Conservation (phyloP, 768 basidiomycete species). For the Steccherinum ochraceum region DNA sequence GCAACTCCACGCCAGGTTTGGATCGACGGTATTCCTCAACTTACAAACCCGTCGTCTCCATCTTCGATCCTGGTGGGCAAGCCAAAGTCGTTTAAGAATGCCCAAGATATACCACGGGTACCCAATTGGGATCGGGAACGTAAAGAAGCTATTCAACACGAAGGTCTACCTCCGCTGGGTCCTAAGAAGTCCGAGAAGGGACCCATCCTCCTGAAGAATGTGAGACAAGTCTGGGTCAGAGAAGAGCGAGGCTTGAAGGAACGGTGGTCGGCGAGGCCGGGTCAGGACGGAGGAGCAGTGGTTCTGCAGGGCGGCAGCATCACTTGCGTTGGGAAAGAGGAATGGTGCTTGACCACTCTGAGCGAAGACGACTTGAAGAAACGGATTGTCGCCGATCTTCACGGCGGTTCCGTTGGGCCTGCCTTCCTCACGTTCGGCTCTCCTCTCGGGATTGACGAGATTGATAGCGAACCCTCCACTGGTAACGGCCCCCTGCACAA, state of each 20-base stretch:
- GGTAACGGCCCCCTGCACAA: constrained; percentile 60
- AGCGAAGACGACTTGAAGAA: constrained; percentile 29
- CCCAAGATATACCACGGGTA: constrained; percentile 42
- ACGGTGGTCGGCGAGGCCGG: constrained; percentile 28
- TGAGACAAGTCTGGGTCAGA: constrained; percentile 30
- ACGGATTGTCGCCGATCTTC: constrained; percentile 44
- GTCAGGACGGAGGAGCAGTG: constrained; percentile 18
- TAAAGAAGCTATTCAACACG: constrained; percentile 48
- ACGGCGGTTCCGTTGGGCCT: constrained; percentile 65
- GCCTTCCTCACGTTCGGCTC: constrained; percentile 70
- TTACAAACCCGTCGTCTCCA: constrained; percentile 29
- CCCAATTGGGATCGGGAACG: constrained; percentile 73
- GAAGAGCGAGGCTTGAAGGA: constrained; percentile 25
- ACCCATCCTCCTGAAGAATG: constrained; percentile 60
- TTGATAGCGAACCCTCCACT: constrained; percentile 61
- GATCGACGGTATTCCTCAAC: constrained; percentile 81
- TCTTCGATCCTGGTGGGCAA: constrained; percentile 14
- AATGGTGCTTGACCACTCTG: constrained; percentile 11
- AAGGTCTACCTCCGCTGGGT: constrained; percentile 71
- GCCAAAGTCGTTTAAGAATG: constrained; percentile 18
- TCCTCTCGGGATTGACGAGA: constrained; percentile 64
- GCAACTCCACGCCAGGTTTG: constrained; percentile 55
- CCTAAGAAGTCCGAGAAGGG: constrained; percentile 30
- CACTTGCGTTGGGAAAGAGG: constrained; percentile 28
- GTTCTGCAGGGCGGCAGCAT: constrained; percentile 35